phyloP scores from a whole-genome alignment of 306 rosid species.

The Ormosia emarginata region DNA sequence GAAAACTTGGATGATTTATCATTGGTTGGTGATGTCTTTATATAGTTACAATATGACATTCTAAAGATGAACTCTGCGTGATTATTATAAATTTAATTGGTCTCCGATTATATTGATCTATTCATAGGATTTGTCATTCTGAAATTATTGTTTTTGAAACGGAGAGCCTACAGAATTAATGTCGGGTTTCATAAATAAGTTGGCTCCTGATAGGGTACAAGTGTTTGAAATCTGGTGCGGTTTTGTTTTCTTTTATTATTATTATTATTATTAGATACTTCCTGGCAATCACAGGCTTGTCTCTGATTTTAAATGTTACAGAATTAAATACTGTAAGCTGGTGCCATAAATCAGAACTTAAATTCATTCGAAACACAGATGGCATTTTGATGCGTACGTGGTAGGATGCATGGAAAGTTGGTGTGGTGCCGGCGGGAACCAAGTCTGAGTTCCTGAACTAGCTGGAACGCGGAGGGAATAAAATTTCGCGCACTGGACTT shows the following conservation, averaged over 20 bases:
- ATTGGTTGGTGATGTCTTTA: conserved; percentile 27
- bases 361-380: not conserved
- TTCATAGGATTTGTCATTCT: conserved; percentile 27
- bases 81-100: not conserved
- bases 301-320: not conserved
- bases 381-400: not conserved
- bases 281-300: not conserved
- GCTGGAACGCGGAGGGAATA: conserved; percentile 31
- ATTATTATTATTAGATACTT: not conserved
- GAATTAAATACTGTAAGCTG: not conserved
- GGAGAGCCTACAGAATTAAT: conserved; percentile 30
- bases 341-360: not conserved
- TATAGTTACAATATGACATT: conserved; percentile 28
- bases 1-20: conserved; percentile 28
- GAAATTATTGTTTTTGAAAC: conserved; percentile 29
- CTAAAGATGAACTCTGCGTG: not conserved
- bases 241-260: not conserved
- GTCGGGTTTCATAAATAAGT: conserved; percentile 32
- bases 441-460: not conserved
- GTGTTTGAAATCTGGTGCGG: conserved; percentile 6
- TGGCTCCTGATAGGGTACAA: conserved; percentile 34
- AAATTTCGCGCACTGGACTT: conserved; percentile 29
- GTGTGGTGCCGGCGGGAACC: not conserved
- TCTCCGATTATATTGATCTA: not conserved
- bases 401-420: not conserved